These are phyloP conservation scores for Penicillium cosmopolitanum DNA, from an alignment of 495 filamentous ascomycete genomes.

Conservation along the genomic window DNA sequence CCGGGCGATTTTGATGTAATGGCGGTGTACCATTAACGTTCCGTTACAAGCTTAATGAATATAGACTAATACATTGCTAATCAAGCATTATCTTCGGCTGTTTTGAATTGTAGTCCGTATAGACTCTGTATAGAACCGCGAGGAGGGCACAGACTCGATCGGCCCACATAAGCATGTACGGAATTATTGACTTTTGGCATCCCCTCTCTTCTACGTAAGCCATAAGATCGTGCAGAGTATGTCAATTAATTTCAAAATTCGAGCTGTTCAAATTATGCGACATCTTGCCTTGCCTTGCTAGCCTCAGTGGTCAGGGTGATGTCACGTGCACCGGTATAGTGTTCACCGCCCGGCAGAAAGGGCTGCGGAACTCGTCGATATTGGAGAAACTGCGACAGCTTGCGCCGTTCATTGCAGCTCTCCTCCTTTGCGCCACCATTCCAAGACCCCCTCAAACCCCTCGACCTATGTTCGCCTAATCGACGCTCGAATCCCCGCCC, in stretches of 20 bases:
- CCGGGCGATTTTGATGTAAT: slow-evolving; percentile 30
- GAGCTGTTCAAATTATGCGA: too few species aligned
- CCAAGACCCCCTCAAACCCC: not conserved
- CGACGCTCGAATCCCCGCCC: not conserved
- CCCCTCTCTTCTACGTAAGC: too few species aligned
- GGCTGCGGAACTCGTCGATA: slow-evolving; percentile 23
- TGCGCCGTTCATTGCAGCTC: slow-evolving; percentile 16
- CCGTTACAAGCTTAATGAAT: slow-evolving; percentile 25
- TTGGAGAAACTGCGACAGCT: slow-evolving; percentile 32
- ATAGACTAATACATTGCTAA: slow-evolving; percentile 33
- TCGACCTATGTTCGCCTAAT: slow-evolving; percentile 10
- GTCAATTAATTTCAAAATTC: too few species aligned
- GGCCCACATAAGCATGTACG: too few species aligned
- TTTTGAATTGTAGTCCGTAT: not conserved
- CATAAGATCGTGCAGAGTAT: too few species aligned
- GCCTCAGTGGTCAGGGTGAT: not conserved
- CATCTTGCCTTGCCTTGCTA: not conserved
- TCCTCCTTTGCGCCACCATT: slow-evolving; percentile 11
- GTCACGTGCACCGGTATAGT: not conserved
- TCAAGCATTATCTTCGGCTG: not conserved
- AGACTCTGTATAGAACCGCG: too few species aligned
- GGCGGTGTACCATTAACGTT: slow-evolving; percentile 31
- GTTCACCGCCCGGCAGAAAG: slow-evolving; percentile 35
- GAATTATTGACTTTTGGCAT: too few species aligned
- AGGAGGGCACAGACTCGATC: too few species aligned